These are phyloP conservation scores for Xylariaceae sp. DNA, from an alignment of 2,329 filamentous ascomycete species.

Conservation along the genomic window DNA sequence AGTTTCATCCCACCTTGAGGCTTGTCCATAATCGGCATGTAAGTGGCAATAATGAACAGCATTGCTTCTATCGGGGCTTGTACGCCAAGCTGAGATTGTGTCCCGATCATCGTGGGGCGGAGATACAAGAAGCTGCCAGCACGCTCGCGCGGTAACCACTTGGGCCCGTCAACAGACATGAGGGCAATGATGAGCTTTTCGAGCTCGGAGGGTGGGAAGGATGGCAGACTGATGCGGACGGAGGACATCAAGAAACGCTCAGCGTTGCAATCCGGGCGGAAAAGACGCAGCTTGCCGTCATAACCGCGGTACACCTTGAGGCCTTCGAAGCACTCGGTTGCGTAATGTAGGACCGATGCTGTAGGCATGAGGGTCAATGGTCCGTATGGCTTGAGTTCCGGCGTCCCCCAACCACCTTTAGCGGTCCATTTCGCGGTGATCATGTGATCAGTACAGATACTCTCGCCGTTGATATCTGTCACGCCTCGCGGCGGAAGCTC, in stretches of 20 bases:
- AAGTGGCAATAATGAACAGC: conserved; percentile 74
- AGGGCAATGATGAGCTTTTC: conserved; percentile 63
- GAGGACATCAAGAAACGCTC: conserved; percentile 48
- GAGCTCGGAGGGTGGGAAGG: conserved; percentile 58
- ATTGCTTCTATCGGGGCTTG: conserved; percentile 77
- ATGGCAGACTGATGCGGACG: conserved; percentile 60
- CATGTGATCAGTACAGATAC: conserved; percentile 83
- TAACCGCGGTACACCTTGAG: conserved; percentile 67
- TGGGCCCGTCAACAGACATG: conserved; percentile 66
- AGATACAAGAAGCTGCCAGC: conserved; percentile 76
- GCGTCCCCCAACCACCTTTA: conserved; percentile 59
- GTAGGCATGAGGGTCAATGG: conserved; percentile 65
- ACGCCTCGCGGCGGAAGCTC: conserved; percentile 28
- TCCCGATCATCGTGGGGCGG: conserved; percentile 82
- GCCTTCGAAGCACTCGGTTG: conserved; percentile 74
- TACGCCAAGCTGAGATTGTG: conserved; percentile 75
- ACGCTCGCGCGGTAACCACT: conserved; percentile 71
- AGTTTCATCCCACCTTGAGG: conserved; percentile 62
- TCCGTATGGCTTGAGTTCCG: conserved; percentile 62
- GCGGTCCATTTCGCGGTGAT: conserved; percentile 61
- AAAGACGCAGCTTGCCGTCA: conserved; percentile 61
- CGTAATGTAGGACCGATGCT: conserved; percentile 68
- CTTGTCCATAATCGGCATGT: conserved; percentile 55
- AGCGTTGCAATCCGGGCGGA: conserved; percentile 61
- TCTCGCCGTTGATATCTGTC: conserved; percentile 37